Percentiles rank a stretch among this genome's conserved stretches.
These are phyloP conservation scores for Dryadomyces quercivorus DNA, from an alignment of 2,329 filamentous ascomycete genomes.

Conservation along the genomic window DNA sequence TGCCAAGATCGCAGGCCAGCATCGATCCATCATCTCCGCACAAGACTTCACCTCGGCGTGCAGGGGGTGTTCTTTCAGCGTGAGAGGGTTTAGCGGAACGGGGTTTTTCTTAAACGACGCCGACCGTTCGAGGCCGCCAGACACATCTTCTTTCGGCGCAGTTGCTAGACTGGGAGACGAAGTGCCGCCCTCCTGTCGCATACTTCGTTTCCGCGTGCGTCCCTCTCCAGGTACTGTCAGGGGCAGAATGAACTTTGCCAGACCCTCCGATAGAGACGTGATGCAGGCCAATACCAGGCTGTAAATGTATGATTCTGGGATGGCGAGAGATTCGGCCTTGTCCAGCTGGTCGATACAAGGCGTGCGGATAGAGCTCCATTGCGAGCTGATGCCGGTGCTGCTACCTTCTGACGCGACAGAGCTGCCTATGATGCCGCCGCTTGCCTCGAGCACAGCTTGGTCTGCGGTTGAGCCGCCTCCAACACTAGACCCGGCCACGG, in stretches of 20 bases:
- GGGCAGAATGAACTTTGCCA: conserved; percentile 87
- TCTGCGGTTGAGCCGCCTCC: conserved; percentile 52
- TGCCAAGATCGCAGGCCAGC: conserved; percentile 91
- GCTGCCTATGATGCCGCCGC: conserved; percentile 74
- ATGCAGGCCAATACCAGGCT: conserved; percentile 81
- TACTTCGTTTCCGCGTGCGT: conserved; percentile 36
- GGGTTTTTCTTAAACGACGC: conserved; percentile 62
- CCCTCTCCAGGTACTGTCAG: conserved; percentile 70
- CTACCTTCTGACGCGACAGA: conserved; percentile 54
- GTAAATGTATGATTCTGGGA: conserved; percentile 92
- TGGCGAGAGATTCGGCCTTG: conserved; percentile 68
- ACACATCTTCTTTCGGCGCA: conserved; percentile 15
- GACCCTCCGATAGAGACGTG: conserved; percentile 76
- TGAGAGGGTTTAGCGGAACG: conserved; percentile 73
- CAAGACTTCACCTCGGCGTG: conserved; percentile 62
- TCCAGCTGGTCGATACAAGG: conserved; percentile 91
- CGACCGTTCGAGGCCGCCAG: conserved; percentile 38
- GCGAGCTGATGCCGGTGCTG: conserved; percentile 69
- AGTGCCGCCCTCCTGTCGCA: conserved; percentile 30
- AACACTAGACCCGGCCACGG: conserved; percentile 45
- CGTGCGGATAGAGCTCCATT: conserved; percentile 81
- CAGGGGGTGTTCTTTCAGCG: conserved; percentile 59
- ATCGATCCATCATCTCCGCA: conserved; percentile 74
- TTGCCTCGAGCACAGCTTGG: conserved; percentile 80
- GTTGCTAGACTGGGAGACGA: conserved; percentile 28